These are phyloP conservation scores for Cryphonectria japonica DNA, from an alignment of 2,329 filamentous ascomycete genomes.

Conservation along the genomic window DNA sequence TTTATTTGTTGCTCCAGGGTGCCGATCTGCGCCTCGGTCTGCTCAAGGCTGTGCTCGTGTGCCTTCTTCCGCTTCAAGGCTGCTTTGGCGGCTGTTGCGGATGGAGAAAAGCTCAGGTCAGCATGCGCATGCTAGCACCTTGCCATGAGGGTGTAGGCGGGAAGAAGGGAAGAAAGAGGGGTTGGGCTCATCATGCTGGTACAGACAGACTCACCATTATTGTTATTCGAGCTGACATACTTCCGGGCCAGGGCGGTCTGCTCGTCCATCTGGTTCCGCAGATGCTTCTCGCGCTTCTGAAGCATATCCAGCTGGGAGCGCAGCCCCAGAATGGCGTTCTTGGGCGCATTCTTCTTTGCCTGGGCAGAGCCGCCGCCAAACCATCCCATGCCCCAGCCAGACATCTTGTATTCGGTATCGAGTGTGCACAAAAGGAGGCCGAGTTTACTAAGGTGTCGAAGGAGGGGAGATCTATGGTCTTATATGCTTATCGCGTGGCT, in stretches of 20 bases:
- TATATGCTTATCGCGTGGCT: conserved; percentile 21
- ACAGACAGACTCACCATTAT: conserved; percentile 65
- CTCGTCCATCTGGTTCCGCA: conserved; percentile 90
- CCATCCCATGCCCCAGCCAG: conserved; percentile 72
- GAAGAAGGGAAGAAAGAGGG: background rate
- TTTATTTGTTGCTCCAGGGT: conserved; percentile 96
- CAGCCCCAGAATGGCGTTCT: conserved; percentile 91
- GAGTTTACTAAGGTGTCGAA: background rate
- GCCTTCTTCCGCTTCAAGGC: conserved; percentile 93
- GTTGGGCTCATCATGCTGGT: conserved; percentile 11
- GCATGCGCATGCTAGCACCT: conserved; percentile 18
- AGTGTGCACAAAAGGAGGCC: conserved; percentile 4
- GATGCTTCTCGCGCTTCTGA: conserved; percentile 90
- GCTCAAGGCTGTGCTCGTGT: conserved; percentile 88
- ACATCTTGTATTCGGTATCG: conserved; percentile 51
- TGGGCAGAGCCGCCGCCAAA: conserved; percentile 86
- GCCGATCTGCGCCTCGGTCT: conserved; percentile 86
- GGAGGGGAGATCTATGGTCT: background rate
- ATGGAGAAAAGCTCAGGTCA: conserved; percentile 31
- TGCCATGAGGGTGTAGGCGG: background rate
- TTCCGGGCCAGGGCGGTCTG: conserved; percentile 89
- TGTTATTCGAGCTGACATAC: conserved; percentile 89
- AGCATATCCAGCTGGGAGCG: conserved; percentile 94
- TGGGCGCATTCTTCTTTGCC: conserved; percentile 90
- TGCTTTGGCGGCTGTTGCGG: conserved; percentile 75